Base-by-base conservation (phyloP, 352 stramenopile species). In the Pythium aristosporum region DNA sequence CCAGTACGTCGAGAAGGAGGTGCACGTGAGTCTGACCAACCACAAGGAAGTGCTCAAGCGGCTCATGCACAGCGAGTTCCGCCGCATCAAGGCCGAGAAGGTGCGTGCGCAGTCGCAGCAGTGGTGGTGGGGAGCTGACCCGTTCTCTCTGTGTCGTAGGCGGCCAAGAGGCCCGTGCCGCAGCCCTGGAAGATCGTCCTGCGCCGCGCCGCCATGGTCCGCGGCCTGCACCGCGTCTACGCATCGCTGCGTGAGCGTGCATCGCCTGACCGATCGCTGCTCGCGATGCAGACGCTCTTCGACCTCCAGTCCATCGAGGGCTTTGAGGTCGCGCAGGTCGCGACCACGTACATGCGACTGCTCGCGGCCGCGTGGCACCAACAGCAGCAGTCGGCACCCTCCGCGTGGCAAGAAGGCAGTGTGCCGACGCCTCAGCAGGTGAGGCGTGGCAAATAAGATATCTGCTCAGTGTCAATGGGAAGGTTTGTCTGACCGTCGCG, bases 31-130 rank as follows among this genome's bases (percentile, higher is more conserved):
- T 61, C 76, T 96, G 37, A 82, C 79, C 62, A 92, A 86, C 75
- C 87, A 96, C 76, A 94, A 94, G 61, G 87, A 96, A 49, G 77
- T 94, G 53, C 81, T 96, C 53, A 96, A 96, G 78, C 85, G 87
- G 18, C 67, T 96, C 28, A 92, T 96, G 85, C 87, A 93, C 62
- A 82, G 92, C 52, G 85, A 94, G 57, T 76, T 94, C 34, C 79
- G 85, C 39, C 87, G 88, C 42, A 69, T 89, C 56, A 92, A 92
- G 62, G 75, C 82, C 16, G 72, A 89, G 51, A 91, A 91, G 63
- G 71, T 88, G 18, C 50, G 55, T 30, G 25, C 25, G 25, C 25
- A 39, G 3, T 39, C 11, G 8, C 1, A 15, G 11, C 15, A 37
- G 43, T 34, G 52, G 11, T 47, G 6, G 7, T n/a, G 43, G 43